These are phyloP conservation scores for Crithidia sp. DNA, from an alignment of 208 protist species.

Conservation along the genomic window DNA sequence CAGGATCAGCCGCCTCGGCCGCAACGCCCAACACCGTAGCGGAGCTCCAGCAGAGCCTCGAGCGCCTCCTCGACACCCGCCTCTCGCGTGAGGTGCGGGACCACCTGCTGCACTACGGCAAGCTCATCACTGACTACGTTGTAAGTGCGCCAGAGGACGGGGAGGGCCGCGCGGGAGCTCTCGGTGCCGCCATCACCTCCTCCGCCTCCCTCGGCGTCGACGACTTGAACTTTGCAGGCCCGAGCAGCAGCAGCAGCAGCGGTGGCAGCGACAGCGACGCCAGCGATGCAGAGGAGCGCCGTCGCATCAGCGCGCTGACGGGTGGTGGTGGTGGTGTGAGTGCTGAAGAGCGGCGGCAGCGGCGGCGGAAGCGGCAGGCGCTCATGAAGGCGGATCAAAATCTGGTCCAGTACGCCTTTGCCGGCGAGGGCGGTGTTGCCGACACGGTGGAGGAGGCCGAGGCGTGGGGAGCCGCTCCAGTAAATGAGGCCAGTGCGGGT, in stretches of 20 bases:
- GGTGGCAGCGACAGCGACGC: slow-evolving; percentile 2
- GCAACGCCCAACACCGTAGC: slow-evolving; percentile 30
- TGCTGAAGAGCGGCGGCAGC: slow-evolving; percentile 28
- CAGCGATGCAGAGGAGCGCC: slow-evolving; percentile 39
- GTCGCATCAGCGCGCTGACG: slow-evolving; percentile 29
- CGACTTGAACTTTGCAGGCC: slow-evolving; percentile 35
- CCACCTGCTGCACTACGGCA: slow-evolving; percentile 71
- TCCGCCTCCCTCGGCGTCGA: slow-evolving; percentile 23
- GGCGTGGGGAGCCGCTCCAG: slow-evolving; percentile 10
- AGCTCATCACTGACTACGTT: slow-evolving; percentile 88
- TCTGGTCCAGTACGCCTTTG: slow-evolving; percentile 71
- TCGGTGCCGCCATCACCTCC: slow-evolving; percentile 14
- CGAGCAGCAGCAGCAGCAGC: slow-evolving; percentile 32
- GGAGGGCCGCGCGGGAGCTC: slow-evolving; percentile 6
- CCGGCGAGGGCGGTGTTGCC: slow-evolving; percentile 43
- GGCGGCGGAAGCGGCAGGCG: slow-evolving; percentile 34
- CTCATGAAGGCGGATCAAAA: slow-evolving; percentile 42
- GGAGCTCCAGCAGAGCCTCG: slow-evolving; percentile 61
- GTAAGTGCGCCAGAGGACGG: slow-evolving; percentile 23
- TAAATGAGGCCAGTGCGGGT: background rate
- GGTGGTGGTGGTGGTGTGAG: slow-evolving; percentile 6
- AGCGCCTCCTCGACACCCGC: slow-evolving; percentile 69
- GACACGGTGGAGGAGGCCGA: slow-evolving; percentile 32
- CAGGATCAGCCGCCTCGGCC: slow-evolving; percentile 14
- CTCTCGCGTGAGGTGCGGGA: slow-evolving; percentile 70